Evolutionary conservation across 2,329 filamentous ascomycete species (phyloP).

Genomic region (Sporothrix curviconia): DNA sequence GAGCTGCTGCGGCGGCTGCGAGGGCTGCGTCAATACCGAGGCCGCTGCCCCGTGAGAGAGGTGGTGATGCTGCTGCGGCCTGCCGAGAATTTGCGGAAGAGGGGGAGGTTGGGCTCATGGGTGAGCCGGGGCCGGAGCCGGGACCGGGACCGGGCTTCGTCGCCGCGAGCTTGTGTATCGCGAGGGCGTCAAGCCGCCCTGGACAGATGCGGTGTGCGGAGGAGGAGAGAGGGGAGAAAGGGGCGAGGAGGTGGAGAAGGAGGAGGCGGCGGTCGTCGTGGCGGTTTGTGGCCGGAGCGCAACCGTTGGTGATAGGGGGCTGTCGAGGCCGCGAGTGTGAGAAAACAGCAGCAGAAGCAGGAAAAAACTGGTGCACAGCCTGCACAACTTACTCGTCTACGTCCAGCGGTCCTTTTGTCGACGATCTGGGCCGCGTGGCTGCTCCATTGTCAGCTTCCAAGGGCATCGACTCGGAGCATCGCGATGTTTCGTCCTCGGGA

Average conservation of each 20-base stretch:
- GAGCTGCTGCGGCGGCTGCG: background rate
- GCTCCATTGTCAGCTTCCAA: background rate
- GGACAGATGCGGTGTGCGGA: background rate
- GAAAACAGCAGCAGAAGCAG: conserved; percentile 6
- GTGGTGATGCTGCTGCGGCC: background rate
- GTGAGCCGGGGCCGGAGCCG: background rate
- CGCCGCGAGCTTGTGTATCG: conserved; percentile 16
- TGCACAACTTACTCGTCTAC: conserved; percentile 63
- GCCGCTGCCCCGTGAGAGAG: background rate
- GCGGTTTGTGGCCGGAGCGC: conserved; percentile 14
- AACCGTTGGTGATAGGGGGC: conserved; percentile 16
- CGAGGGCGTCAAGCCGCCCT: conserved; percentile 1
- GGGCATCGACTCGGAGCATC: too few relatives aligned
- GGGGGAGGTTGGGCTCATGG: conserved; percentile 4
- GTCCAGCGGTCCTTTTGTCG: conserved; percentile 75
- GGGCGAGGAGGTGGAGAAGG: conserved; percentile 20
- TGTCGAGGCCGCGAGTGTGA: background rate
- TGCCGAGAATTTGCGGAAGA: background rate
- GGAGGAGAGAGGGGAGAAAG: conserved; percentile 13
- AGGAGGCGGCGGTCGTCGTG: too few relatives aligned
- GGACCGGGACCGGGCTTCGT: conserved; percentile 6
- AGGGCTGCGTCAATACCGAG: conserved; percentile 1
- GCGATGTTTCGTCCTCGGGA: background rate
- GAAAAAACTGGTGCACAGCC: too few relatives aligned
- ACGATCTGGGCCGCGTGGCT: conserved; percentile 58